phyloP scores from a whole-genome alignment of 2,329 filamentous ascomycete genomes.

The Penicillium sp. region DNA sequence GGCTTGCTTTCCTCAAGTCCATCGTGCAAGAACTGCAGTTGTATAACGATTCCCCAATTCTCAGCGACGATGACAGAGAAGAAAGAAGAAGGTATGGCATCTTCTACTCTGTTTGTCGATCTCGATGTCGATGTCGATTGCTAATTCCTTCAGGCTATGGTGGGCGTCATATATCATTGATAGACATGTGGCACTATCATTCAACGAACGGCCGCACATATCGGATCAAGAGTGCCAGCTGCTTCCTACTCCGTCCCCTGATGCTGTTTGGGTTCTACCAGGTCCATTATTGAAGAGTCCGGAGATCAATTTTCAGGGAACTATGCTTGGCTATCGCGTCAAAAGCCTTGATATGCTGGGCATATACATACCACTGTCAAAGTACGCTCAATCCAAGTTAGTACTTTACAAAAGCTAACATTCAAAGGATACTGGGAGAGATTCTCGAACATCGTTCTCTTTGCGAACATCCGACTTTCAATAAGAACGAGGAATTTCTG shows the following conservation, averaged over 20 bases:
- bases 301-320: not conserved
- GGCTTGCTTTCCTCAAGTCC: constrained; percentile 1
- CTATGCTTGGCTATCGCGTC: not conserved
- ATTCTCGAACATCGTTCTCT: not conserved
- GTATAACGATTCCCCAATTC: not conserved
- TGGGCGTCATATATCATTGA: constrained; percentile 1
- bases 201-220: not conserved
- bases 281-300: not conserved
- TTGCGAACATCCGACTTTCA: not conserved
- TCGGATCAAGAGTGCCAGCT: not conserved
- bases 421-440: not conserved
- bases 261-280: not conserved
- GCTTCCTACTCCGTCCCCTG: not conserved
- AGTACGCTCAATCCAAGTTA: not conserved
- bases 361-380: not conserved
- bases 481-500: not conserved
- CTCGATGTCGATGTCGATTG: not conserved
- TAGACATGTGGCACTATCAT: constrained; percentile 1
- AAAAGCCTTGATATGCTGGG: not conserved
- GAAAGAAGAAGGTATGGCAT: constrained; percentile 1
- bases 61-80: constrained; percentile 1
- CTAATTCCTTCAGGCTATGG: not conserved
- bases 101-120: not conserved
- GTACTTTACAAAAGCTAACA: not conserved
- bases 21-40: constrained; percentile 4